Conservation (phyloP, 2,329 filamentous ascomycete species). For the Ceratocystiopsis sp. region DNA sequence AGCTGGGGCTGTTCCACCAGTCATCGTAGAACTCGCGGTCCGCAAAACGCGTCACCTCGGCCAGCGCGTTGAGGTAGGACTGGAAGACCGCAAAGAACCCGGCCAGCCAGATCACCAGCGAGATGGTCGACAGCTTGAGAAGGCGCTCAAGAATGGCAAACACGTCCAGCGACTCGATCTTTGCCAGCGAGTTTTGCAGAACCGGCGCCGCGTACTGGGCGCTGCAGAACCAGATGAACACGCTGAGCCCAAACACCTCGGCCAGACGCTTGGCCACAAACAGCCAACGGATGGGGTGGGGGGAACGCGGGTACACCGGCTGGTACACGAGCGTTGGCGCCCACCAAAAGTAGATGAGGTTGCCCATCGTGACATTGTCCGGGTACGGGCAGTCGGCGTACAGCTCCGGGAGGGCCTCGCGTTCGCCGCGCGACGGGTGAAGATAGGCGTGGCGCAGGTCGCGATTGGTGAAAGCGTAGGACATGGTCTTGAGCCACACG, state of each 20-base stretch:
- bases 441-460: constrained; percentile 85
- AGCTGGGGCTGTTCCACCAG: constrained; percentile 85
- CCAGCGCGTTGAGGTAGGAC: constrained; percentile 85
- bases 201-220: constrained; percentile 90
- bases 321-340: constrained; percentile 94
- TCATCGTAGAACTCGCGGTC: constrained; percentile 84
- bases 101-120: constrained; percentile 88
- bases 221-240: constrained; percentile 89
- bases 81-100: constrained; percentile 97
- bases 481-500: constrained; percentile 90
- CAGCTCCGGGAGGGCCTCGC: constrained; percentile 58
- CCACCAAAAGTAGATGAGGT: constrained; percentile 94
- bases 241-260: constrained; percentile 60
- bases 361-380: constrained; percentile 71
- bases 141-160: constrained; percentile 72
- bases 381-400: constrained; percentile 80
- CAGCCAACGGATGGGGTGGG: constrained; percentile 57
- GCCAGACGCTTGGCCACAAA: constrained; percentile 72
- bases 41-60: constrained; percentile 83
- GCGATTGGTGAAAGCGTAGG: constrained; percentile 91
- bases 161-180: constrained; percentile 66
- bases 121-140: constrained; percentile 91
- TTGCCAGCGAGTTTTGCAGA: constrained; percentile 74
- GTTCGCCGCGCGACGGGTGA: constrained; percentile 50
- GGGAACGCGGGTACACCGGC: constrained; percentile 80